These are phyloP conservation scores for Colletotrichum musae DNA, from an alignment of 2,329 filamentous ascomycete genomes.

Conservation along the genomic window DNA sequence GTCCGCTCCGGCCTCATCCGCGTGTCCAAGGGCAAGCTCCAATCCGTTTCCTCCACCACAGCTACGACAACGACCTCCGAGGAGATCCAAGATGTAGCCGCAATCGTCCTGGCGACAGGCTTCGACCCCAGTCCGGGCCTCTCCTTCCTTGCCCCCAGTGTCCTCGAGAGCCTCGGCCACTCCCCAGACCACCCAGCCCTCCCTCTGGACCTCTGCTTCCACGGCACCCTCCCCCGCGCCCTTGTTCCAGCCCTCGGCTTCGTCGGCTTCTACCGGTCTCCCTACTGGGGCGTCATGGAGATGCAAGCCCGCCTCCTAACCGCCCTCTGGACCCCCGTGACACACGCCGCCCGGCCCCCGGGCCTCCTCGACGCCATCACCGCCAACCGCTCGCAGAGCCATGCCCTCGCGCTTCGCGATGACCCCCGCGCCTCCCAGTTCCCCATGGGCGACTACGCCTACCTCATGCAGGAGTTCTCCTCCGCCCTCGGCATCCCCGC, in stretches of 20 bases:
- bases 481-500: constrained; percentile 68
- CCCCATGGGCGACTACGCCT: constrained; percentile 87
- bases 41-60: constrained; percentile 52
- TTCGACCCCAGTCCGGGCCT: constrained; percentile 77
- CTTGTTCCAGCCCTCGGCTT: constrained; percentile 77
- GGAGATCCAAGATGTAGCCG: constrained; percentile 70
- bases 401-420: constrained; percentile 65
- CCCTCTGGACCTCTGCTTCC: constrained; percentile 78
- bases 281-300: constrained; percentile 90
- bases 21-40: constrained; percentile 64
- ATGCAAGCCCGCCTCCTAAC: constrained; percentile 83
- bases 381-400: constrained; percentile 60
- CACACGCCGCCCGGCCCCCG: constrained; percentile 43
- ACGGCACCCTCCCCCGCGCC: constrained; percentile 72
- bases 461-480: constrained; percentile 80
- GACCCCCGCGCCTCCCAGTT: constrained; percentile 76
- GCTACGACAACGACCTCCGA: constrained; percentile 45
- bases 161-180: constrained; percentile 71
- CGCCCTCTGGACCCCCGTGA: constrained; percentile 66
- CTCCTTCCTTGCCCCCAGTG: constrained; percentile 71
- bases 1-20: constrained; percentile 75
- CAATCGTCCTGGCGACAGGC: constrained; percentile 82
- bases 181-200: constrained; percentile 67
- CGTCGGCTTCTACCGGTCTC: constrained; percentile 86
- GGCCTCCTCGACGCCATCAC: constrained; percentile 57